phyloP scores from a whole-genome alignment of 306 rosid genomes.

The Trifolium dubium region DNA sequence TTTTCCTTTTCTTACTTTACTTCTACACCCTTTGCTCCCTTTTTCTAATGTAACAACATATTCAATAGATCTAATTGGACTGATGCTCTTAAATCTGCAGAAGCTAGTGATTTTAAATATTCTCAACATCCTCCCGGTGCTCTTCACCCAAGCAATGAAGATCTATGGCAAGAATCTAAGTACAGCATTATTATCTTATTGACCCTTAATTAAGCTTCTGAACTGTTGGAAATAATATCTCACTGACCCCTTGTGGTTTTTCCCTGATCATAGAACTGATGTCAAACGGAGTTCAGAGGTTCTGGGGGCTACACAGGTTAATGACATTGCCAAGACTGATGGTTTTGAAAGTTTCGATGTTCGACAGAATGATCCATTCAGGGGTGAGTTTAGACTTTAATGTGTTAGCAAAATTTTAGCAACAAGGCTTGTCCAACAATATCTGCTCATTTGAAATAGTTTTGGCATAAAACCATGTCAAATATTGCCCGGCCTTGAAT shows the following conservation, averaged over 20 bases:
- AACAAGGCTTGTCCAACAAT: constrained; percentile 24
- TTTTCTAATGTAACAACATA: constrained; percentile 34
- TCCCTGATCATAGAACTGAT: constrained; percentile 47
- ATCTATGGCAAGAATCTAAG: constrained; percentile 50
- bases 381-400: constrained; percentile 56
- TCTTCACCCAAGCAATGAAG: constrained; percentile 38
- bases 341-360: constrained; percentile 42
- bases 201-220: constrained; percentile 37
- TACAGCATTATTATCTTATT: constrained; percentile 44
- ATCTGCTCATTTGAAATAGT: constrained; percentile 33
- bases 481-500: constrained; percentile 33
- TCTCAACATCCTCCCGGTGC: constrained; percentile 42
- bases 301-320: constrained; percentile 45
- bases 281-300: constrained; percentile 48
- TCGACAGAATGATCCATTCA: constrained; percentile 48
- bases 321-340: constrained; percentile 39
- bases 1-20: constrained; percentile 28
- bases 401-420: constrained; percentile 30
- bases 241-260: constrained; percentile 35
- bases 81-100: constrained; percentile 47
- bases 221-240: constrained; percentile 37
- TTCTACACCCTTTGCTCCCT: constrained; percentile 1
- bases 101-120: constrained; percentile 45
- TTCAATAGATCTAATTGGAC: not conserved
- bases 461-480: constrained; percentile 30